Base-by-base conservation (phyloP, 2,329 filamentous ascomycete species). In the Orbilia quercus region DNA sequence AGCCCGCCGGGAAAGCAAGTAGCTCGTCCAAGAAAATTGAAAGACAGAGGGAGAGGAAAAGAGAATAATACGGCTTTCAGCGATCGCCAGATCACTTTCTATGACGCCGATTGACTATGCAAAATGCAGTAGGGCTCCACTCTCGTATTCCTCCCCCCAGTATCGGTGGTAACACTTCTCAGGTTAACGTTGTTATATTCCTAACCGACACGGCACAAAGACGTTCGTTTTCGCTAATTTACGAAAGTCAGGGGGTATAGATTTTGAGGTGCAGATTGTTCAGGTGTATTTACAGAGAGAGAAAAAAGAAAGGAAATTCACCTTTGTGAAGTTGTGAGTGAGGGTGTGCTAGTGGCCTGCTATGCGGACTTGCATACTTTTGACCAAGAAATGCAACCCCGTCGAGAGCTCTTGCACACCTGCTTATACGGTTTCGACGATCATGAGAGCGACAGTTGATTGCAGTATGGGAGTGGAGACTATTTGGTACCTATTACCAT, bases 121-220 rank as follows among this genome's bases (percentile, higher is more conserved):
- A 22, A 9, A n/a, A 7, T 47, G 59, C 58, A 59, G n/a, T 20
- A 34, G 40, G 47, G 69, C 59, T 66, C 69, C 69, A 73, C 69
- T 66, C 69, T 73, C 69, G 69, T 73, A 73, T 73, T 73, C 28
- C n/a, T 25, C 28, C 48, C 34, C 23, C 44, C 16, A 50, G 40
- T 31, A 62, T 47, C 3, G 47, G 48, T 60, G 47, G 31, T 73
- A 59, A 45, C 47, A 66, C 55, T 28, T 66, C n/a, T 45, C n/a
- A 58, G 51, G 44, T 66, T 66, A 60, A 66, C 16, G 42, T 53
- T 50, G 44, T 66, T 60, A 38, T 62, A 60, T 60, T 51, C 53
- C 60, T 62, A 73, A 65, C 69, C 69, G 67, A 73, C 60, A 73
- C 53, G 69, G 69, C 69, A 66, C 48, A 73, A 55, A 54, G 53